These are phyloP conservation scores for Globisporangium irregulare DNA, from an alignment of 352 stramenopile species.

Conservation along the genomic window DNA sequence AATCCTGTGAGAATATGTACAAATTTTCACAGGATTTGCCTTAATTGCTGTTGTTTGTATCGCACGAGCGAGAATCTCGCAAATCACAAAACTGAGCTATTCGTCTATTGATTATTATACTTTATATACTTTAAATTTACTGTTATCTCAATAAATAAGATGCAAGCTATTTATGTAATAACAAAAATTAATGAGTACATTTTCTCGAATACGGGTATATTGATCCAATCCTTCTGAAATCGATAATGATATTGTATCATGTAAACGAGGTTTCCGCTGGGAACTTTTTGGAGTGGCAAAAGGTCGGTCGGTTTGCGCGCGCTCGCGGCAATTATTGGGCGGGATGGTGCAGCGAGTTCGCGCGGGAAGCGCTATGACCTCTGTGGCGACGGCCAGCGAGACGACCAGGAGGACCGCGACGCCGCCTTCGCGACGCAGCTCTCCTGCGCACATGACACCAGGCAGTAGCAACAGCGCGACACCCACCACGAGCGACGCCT, in stretches of 20 bases:
- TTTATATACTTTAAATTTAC: too few species aligned
- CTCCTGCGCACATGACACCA: neutral
- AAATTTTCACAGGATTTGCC: too few species aligned
- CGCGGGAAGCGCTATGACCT: slow-evolving; percentile 2
- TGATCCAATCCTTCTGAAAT: neutral
- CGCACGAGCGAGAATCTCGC: too few species aligned
- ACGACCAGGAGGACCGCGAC: neutral
- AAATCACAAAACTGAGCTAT: too few species aligned
- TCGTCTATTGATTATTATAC: too few species aligned
- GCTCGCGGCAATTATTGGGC: neutral
- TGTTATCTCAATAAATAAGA: too few species aligned
- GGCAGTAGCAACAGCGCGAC: neutral
- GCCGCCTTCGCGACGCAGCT: neutral
- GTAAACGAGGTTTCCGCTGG: neutral
- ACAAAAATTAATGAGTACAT: too few species aligned
- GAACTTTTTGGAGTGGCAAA: neutral
- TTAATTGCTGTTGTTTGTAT: too few species aligned
- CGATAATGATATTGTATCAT: neutral
- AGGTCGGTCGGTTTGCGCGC: neutral
- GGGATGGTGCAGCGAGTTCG: slow-evolving; percentile 1
- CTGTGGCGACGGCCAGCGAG: neutral
- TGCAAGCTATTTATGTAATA: too few species aligned
- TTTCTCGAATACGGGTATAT: neutral
- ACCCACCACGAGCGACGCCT: neutral
- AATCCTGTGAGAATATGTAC: too few species aligned